Percentiles rank a stretch among this genome's conserved stretches.
Conservation (phyloP, 1,284 basidiomycete species). For the Xerocomus minutiporus region DNA sequence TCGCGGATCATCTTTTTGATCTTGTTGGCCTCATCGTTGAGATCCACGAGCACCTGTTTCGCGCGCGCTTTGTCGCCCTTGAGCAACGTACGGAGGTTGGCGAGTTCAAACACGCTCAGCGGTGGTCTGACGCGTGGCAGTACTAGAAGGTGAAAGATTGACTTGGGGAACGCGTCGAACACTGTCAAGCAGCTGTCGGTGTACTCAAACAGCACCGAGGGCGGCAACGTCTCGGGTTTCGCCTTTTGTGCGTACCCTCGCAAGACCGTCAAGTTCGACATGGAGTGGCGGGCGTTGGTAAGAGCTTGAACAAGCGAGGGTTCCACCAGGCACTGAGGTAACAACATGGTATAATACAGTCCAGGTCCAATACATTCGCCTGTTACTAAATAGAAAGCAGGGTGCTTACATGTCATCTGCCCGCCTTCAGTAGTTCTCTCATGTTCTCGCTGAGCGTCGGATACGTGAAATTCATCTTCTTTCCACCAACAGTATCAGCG, state of each 20-base stretch:
- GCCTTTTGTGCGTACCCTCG: conserved; percentile 55
- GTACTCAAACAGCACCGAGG: conserved; percentile 59
- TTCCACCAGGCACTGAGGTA: background rate
- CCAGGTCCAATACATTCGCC: conserved; percentile 2
- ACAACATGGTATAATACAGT: conserved; percentile 21
- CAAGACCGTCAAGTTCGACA: conserved; percentile 53
- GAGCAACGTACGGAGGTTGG: conserved; percentile 60
- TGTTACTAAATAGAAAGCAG: conserved; percentile 1
- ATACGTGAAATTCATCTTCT: conserved; percentile 32
- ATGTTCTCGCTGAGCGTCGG: conserved; percentile 53
- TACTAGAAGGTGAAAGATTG: conserved; percentile 79
- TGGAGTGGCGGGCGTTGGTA: conserved; percentile 1
- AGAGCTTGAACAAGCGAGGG: background rate
- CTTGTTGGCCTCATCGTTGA: conserved; percentile 54
- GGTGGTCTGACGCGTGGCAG: conserved; percentile 53
- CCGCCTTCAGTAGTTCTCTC: conserved; percentile 46
- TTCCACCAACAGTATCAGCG: conserved; percentile 7
- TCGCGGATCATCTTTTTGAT: conserved; percentile 62
- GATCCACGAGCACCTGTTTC: conserved; percentile 48
- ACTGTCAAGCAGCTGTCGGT: conserved; percentile 65
- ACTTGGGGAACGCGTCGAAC: conserved; percentile 84
- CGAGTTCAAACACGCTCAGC: conserved; percentile 42
- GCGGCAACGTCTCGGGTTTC: conserved; percentile 52
- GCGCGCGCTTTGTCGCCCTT: conserved; percentile 49
- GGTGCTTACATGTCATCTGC: conserved; percentile 26